Percentiles rank a stretch among this genome's conserved stretches.
Evolutionary conservation across 2,329 filamentous ascomycete species (phyloP).

Genomic region (Paecilomyces sp.): DNA sequence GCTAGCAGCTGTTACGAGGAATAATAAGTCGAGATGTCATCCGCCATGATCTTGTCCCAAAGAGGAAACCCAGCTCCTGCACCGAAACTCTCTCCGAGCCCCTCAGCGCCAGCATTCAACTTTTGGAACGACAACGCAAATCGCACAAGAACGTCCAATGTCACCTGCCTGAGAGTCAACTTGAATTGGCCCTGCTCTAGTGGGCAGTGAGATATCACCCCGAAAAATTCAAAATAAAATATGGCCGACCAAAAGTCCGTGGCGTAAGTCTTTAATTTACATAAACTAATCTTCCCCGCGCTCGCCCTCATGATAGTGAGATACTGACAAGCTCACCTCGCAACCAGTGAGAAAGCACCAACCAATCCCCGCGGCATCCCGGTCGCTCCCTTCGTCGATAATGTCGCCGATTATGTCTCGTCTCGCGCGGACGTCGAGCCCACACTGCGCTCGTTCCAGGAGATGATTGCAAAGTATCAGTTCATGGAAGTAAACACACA

Average conservation of each 20-base stretch:
- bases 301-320: not conserved
- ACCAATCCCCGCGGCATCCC: conserved; percentile 42
- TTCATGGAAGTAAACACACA: conserved; percentile 98
- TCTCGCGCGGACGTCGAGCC: conserved; percentile 38
- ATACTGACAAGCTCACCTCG: not conserved
- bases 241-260: conserved; percentile 23
- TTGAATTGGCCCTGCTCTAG: not conserved
- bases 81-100: not conserved
- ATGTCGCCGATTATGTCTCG: conserved; percentile 41
- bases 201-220: not conserved
- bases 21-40: conserved; percentile 1
- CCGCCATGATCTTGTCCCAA: conserved; percentile 13
- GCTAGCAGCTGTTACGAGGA: not conserved
- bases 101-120: not conserved
- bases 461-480: conserved; percentile 79
- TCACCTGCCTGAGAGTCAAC: not conserved
- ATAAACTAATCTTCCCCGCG: not conserved
- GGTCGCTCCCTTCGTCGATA: conserved; percentile 39
- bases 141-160: not conserved
- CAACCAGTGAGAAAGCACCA: conserved; percentile 10
- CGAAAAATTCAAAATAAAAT: not conserved
- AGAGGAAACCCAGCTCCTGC: conserved; percentile 17
- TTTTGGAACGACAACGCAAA: not conserved
- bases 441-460: conserved; percentile 40
- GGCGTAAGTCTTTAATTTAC: conserved; percentile 12